Percentiles rank a stretch among this genome's conserved stretches.
Evolutionary conservation across 2,329 filamentous ascomycete species (phyloP).

Genomic region (Colletotrichum sublineola): DNA sequence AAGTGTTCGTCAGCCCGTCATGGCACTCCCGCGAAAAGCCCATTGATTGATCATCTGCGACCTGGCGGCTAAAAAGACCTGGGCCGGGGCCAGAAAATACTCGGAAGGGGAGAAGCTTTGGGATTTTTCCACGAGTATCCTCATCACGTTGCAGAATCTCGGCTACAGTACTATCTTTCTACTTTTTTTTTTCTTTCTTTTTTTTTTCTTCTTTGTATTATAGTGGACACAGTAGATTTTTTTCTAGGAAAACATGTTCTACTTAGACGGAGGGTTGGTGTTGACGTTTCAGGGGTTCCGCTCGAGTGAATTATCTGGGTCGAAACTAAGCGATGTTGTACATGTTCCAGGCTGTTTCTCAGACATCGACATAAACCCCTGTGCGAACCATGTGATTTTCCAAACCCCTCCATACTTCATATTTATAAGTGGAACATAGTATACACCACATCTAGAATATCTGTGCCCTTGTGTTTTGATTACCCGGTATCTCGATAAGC

Average conservation of each 20-base stretch:
- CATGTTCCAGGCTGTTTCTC: background rate
- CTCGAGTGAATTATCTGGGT: background rate
- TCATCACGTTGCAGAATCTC: background rate
- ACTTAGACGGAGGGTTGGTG: background rate
- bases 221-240: no score
- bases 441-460: no score
- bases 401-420: background rate
- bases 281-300: background rate
- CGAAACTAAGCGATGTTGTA: background rate
- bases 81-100: no score
- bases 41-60: no score
- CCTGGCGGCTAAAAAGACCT: background rate
- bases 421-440: background rate
- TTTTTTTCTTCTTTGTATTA: background rate
- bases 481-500: background rate
- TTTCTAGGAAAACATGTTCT: no score
- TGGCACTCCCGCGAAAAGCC: background rate
- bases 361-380: background rate
- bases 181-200: no score
- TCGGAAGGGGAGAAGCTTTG: background rate
- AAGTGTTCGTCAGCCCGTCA: background rate
- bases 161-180: background rate
- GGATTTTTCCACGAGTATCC: background rate
- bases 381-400: no score
- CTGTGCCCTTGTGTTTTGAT: background rate